Evolutionary conservation across 345 rosid species (phyloP).

Genomic region (Euphorbia peplus): DNA sequence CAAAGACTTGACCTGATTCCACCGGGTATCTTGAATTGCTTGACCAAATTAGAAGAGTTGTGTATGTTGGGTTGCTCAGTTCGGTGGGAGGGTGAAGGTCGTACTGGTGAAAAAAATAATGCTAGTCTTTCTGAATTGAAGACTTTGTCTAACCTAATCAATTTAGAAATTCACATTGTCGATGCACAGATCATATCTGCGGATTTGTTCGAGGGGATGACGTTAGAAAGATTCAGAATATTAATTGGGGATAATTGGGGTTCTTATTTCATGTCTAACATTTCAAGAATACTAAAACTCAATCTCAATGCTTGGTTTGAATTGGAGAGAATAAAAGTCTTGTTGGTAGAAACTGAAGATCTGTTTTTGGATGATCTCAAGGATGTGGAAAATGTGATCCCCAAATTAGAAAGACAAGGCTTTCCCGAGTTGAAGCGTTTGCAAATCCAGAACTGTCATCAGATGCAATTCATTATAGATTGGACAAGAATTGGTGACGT

Average conservation of each 20-base stretch:
- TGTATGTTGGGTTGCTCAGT: constrained; percentile 6
- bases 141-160: constrained; percentile 7
- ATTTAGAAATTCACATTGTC: background rate
- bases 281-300: constrained; percentile 8
- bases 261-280: background rate
- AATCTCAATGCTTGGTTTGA: background rate
- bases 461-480: constrained; percentile 6
- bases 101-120: background rate
- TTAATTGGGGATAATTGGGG: constrained; percentile 14
- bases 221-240: constrained; percentile 14
- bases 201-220: background rate
- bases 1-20: constrained; percentile 12
- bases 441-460: background rate
- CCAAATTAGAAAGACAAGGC: background rate
- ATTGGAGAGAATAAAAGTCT: background rate
- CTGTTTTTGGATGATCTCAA: constrained; percentile 4
- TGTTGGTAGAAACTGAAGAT: constrained; percentile 7
- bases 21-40: constrained; percentile 15
- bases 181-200: constrained; percentile 10
- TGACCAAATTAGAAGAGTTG: constrained; percentile 26
- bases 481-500: background rate
- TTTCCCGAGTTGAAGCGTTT: constrained; percentile 9
- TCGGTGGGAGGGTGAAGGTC: constrained; percentile 21
- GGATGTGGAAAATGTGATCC: background rate
- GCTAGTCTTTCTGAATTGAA: constrained; percentile 26